Conservation (phyloP, 148 eudicot species). For the Euryodendron excelsum region DNA sequence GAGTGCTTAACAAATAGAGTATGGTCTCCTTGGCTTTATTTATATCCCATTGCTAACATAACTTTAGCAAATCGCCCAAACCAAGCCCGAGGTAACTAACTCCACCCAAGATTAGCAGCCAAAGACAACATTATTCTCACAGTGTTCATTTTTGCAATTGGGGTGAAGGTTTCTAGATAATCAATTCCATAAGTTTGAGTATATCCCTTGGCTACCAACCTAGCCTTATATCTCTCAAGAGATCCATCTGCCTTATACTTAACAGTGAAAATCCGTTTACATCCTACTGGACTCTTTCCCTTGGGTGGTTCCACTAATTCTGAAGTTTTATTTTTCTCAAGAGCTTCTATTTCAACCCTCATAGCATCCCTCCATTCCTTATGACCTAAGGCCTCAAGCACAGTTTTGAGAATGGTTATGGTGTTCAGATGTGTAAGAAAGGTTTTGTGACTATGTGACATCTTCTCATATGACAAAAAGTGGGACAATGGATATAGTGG, state of each 20-base stretch:
- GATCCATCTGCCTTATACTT: background rate
- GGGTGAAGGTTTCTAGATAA: background rate
- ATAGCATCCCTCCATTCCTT: background rate
- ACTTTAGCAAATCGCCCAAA: no score
- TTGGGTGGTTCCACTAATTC: background rate
- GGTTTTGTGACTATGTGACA: background rate
- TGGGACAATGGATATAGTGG: constrained; percentile 4
- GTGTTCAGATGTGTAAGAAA: constrained; percentile 1
- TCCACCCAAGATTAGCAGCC: background rate
- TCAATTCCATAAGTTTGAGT: background rate
- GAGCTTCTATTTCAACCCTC: background rate
- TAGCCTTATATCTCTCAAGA: background rate
- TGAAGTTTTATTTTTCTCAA: background rate
- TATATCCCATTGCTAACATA: no score
- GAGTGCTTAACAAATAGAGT: no score
- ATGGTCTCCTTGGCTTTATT: no score
- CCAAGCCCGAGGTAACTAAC: no score
- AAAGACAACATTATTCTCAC: background rate
- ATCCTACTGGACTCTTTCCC: background rate
- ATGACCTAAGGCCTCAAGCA: background rate
- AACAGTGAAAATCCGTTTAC: background rate
- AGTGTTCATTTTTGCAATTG: background rate
- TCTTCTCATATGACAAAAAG: background rate
- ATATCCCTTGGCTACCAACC: background rate
- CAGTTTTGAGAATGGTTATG: background rate